phyloP scores from a whole-genome alignment of 768 basidiomycete species.

The Cubamyces lactineus region DNA sequence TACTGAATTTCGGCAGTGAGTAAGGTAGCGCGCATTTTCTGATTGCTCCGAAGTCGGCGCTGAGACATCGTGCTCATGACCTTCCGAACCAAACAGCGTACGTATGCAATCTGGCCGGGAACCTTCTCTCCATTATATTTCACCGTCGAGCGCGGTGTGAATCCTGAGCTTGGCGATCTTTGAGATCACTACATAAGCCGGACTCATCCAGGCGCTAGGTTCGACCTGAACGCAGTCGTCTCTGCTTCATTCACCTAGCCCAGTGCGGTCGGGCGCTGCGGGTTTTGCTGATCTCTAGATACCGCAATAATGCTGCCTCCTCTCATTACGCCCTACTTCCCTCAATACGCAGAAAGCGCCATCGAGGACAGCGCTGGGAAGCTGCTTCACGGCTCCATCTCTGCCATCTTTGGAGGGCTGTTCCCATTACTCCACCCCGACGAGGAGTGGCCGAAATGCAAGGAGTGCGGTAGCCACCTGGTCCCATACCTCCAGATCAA shows the following conservation, averaged over 20 bases:
- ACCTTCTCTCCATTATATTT: too few species aligned
- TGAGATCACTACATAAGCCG: too few species aligned
- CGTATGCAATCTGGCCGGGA: too few species aligned
- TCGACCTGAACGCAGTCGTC: too few species aligned
- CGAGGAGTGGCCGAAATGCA: constrained; percentile 19
- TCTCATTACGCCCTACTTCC: constrained; percentile 15
- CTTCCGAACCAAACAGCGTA: neutral
- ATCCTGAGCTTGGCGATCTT: too few species aligned
- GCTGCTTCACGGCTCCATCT: constrained; percentile 4
- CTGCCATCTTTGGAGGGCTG: constrained; percentile 12
- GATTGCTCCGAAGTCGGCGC: neutral
- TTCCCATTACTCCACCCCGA: neutral
- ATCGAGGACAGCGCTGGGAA: neutral
- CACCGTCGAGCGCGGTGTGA: too few species aligned
- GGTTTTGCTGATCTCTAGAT: too few species aligned
- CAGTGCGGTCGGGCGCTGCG: too few species aligned
- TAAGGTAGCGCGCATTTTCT: too few species aligned
- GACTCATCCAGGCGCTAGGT: too few species aligned
- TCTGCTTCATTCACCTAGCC: too few species aligned
- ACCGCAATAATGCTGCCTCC: neutral
- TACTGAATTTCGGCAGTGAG: too few species aligned
- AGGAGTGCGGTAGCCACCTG: constrained; percentile 2
- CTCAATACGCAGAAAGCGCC: neutral
- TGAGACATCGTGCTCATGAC: neutral
- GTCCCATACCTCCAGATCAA: constrained; percentile 21